Base-by-base conservation (phyloP, 768 basidiomycete genomes). In the Amanita molliuscula region DNA sequence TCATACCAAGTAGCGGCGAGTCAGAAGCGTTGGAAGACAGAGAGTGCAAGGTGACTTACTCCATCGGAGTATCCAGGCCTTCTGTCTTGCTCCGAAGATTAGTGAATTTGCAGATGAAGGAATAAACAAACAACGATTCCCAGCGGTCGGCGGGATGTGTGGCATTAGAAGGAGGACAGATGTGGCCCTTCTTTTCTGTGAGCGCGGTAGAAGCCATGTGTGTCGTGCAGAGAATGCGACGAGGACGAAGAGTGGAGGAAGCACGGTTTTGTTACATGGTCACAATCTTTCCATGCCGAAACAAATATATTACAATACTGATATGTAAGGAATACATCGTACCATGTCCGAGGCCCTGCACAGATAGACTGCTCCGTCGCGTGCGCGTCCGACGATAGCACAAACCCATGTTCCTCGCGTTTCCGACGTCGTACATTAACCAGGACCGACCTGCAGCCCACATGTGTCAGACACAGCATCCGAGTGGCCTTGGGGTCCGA, bases 71-170 rank as follows among this genome's bases (percentile, higher is more conserved):
- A 60, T 89, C 81, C 52, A 91, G 67, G 50, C 88, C 87, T 64
- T 88, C 85, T 34, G 87, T 72, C 67, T 87, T 88, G 52, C 72
- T 71, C 56, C 77, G 79, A 58, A 91, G 70, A 65, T 76, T 71
- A 20, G 87, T 88, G 70, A 88, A 92, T 66, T 78, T 87, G 70
- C 77, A 80, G 55, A 92, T 81, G 69, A 92, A 92, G 26, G 82
- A 77, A 65, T 88, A 92, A 33, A 92, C 78, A 65, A 89, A 91
- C 56, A 88, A 67, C 4, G 83, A 79, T 68, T 92, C 89, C 89
- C 89, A 92, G 66, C 84, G 84, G 68, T 84, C 83, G 48, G 73
- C 72, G 25, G 89, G 89, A 70, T 88, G 86, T 21, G 64, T 75
- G 23, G 84, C 86, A 60, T 70, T 74, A 16, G 85, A 79, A 54